Conservation (phyloP, 179 eudicot genomes). For the Corrigiola litoralis region DNA sequence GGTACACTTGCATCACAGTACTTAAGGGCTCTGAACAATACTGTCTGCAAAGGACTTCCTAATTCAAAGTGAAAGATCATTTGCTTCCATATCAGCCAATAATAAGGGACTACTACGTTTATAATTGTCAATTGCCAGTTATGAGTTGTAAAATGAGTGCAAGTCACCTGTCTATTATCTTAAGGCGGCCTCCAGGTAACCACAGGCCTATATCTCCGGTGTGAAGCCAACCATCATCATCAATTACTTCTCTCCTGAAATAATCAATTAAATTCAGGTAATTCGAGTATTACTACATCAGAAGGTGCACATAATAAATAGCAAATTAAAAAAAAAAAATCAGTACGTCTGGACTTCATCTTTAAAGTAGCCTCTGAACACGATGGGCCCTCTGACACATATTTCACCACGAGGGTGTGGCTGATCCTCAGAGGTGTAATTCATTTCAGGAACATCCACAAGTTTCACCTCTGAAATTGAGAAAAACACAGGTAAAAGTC, state of each 20-base stretch:
- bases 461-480: conserved; percentile 79
- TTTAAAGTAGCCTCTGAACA: conserved; percentile 88
- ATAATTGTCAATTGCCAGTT: too few relatives aligned
- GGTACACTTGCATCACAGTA: too few relatives aligned
- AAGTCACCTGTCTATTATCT: conserved; percentile 86
- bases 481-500: conserved; percentile 9
- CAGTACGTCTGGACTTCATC: conserved; percentile 88
- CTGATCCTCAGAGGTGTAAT: conserved; percentile 90
- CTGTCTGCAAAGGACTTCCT: too few relatives aligned
- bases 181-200: conserved; percentile 95
- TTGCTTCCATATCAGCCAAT: too few relatives aligned
- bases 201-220: conserved; percentile 97
- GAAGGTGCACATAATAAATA: not conserved
- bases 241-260: conserved; percentile 83
- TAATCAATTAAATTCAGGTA: conserved; percentile 1
- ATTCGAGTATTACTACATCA: not conserved
- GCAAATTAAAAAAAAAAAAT: conserved; percentile 9
- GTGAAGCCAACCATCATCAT: conserved; percentile 92
- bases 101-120: too few relatives aligned
- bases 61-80: too few relatives aligned
- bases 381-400: conserved; percentile 83
- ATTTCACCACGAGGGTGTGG: conserved; percentile 99
- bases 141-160: not conserved
- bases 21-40: too few relatives aligned
- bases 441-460: conserved; percentile 97